A percentile compares a stretch with the other conserved stretches of the same genome.
phyloP scores from a whole-genome alignment of 257 asterid genomes.

The Eustoma russellianum region DNA sequence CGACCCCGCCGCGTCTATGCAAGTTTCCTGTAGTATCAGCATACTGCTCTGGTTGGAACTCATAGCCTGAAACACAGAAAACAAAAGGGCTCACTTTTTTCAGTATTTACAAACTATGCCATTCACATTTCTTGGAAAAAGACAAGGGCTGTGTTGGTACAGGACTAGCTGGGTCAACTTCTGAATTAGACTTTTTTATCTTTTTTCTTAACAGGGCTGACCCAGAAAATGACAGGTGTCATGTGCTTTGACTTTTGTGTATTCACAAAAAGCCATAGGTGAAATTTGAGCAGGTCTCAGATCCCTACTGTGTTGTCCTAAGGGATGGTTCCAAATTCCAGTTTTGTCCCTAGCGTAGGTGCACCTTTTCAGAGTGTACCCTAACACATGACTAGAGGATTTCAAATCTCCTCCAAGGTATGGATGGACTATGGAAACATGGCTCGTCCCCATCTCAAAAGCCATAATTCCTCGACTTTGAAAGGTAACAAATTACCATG shows the following conservation, averaged over 20 bases:
- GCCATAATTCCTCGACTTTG: too few relatives aligned
- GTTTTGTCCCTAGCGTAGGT: constrained; percentile 24
- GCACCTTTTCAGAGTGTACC: constrained; percentile 1
- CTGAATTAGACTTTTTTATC: neutral
- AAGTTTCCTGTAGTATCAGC: constrained; percentile 81
- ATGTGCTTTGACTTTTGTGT: constrained; percentile 36
- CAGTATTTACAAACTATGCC: constrained; percentile 6
- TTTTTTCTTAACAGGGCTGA: constrained; percentile 23
- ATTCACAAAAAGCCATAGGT: constrained; percentile 12
- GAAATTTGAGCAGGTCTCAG: constrained; percentile 8
- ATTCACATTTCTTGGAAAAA: neutral
- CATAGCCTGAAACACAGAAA: constrained; percentile 30
- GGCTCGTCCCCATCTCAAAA: too few relatives aligned
- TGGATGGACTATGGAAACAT: neutral
- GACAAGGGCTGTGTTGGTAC: too few relatives aligned
- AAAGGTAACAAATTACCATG: too few relatives aligned
- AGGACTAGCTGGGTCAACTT: constrained; percentile 25
- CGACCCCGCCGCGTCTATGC: constrained; percentile 76
- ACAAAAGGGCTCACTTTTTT: constrained; percentile 9
- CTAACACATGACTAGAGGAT: neutral
- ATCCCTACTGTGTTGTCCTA: constrained; percentile 19
- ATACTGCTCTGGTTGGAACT: constrained; percentile 73
- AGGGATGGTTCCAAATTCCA: constrained; percentile 30
- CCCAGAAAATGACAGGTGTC: constrained; percentile 27
- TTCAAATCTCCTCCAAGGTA: neutral